Conservation (phyloP, 441 rosid genomes). For the Flueggea neowawraea region DNA sequence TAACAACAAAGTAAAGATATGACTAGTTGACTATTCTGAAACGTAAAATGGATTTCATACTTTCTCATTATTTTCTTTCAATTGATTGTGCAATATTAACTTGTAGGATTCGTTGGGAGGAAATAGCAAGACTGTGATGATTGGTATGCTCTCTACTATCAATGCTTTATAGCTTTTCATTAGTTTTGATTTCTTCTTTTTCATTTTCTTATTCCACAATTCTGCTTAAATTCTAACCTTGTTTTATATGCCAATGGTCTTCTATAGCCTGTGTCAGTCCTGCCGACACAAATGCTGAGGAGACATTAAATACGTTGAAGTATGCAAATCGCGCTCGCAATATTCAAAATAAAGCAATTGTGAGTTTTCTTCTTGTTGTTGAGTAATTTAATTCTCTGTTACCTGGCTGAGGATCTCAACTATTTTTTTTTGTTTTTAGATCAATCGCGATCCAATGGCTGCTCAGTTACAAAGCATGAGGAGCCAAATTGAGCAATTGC, state of each 20-base stretch:
- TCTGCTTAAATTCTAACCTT: background rate
- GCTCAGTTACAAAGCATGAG: conserved; percentile 87
- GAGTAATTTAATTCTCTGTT: background rate
- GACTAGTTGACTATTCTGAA: no score
- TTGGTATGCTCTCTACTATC: conserved; percentile 50
- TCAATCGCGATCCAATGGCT: conserved; percentile 91
- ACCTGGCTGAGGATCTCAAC: conserved; percentile 5
- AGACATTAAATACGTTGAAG: conserved; percentile 90
- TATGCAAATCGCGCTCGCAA: conserved; percentile 98
- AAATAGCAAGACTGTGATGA: conserved; percentile 98
- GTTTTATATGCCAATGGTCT: conserved; percentile 1
- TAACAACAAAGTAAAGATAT: no score
- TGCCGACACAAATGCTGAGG: conserved; percentile 97
- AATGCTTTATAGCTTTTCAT: conserved; percentile 3
- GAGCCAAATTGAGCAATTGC: conserved; percentile 94
- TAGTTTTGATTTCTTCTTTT: background rate
- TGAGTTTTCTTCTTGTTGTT: conserved; percentile 24
- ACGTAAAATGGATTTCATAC: no score
- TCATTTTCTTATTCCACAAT: background rate
- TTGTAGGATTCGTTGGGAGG: conserved; percentile 95
- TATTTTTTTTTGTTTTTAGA: conserved; percentile 32
- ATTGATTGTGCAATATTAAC: conserved; percentile 1
- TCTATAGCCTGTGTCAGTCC: conserved; percentile 94
- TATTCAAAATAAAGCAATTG: conserved; percentile 96
- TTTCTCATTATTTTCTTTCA: background rate